Conservation (phyloP, 2,329 filamentous ascomycete species). For the Xylaria arbuscula region DNA sequence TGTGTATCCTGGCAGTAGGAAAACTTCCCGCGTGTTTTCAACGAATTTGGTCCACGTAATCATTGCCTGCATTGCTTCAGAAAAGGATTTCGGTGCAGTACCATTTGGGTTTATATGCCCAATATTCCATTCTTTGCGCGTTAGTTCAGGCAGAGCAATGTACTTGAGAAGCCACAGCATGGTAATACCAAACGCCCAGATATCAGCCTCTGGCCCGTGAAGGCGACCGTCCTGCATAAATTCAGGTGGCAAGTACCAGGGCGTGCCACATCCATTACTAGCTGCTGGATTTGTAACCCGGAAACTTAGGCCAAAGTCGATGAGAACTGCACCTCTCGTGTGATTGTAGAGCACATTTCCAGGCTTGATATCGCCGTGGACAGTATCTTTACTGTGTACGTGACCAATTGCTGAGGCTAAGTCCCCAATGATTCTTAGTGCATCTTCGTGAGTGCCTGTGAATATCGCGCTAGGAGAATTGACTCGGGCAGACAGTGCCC, state of each 20-base stretch:
- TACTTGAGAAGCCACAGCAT: neutral
- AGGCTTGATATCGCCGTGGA: conserved; percentile 25
- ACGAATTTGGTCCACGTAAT: neutral
- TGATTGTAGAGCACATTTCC: conserved; percentile 19
- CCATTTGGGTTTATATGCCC: neutral
- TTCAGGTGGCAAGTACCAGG: conserved; percentile 23
- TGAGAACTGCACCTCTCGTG: neutral
- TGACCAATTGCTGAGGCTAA: conserved; percentile 13
- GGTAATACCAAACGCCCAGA: conserved; percentile 3
- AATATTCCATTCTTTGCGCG: neutral
- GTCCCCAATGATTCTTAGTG: conserved; percentile 3
- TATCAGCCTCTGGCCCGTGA: neutral
- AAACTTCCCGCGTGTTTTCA: neutral
- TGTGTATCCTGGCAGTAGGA: neutral
- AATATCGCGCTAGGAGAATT: neutral
- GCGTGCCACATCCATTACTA: conserved; percentile 4
- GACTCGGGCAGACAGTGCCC: neutral
- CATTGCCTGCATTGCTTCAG: neutral
- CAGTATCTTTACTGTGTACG: neutral
- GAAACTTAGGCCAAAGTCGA: conserved; percentile 14
- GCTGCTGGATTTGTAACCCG: neutral
- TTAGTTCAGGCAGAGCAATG: neutral
- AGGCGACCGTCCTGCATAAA: neutral
- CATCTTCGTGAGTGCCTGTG: neutral
- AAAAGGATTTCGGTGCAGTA: neutral